These are phyloP conservation scores for Pholiota microspora DNA, from an alignment of 768 basidiomycete genomes.

Conservation along the genomic window DNA sequence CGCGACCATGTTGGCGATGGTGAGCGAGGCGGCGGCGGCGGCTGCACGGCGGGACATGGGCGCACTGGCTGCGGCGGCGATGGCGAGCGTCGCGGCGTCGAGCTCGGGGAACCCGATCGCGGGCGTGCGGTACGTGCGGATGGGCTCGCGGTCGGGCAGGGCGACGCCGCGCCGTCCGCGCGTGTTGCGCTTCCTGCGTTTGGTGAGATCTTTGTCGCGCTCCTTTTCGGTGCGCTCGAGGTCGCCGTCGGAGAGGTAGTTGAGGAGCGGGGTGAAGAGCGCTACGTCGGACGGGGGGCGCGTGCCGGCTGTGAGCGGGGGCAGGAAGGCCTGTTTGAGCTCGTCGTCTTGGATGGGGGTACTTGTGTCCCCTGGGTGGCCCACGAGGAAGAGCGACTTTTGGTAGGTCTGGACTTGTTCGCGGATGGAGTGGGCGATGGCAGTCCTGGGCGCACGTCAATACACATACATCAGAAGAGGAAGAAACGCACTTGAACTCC, in stretches of 20 bases:
- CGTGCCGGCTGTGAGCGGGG: constrained; percentile 67
- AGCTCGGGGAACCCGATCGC: constrained; percentile 83
- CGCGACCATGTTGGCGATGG: constrained; percentile 91
- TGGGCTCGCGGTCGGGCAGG: constrained; percentile 90
- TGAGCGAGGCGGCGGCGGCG: constrained; percentile 77
- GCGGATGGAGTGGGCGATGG: constrained; percentile 92
- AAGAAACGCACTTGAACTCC: constrained; percentile 78
- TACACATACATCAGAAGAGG: not conserved
- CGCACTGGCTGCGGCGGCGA: constrained; percentile 61
- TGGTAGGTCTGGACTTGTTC: constrained; percentile 93
- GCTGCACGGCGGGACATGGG: constrained; percentile 80
- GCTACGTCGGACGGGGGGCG: constrained; percentile 77
- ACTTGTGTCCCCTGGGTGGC: constrained; percentile 80
- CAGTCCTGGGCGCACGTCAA: constrained; percentile 55
- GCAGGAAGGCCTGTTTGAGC: constrained; percentile 84
- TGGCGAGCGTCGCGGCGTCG: constrained; percentile 66
- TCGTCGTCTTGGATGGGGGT: constrained; percentile 90
- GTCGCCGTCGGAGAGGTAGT: constrained; percentile 85
- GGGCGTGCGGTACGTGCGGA: constrained; percentile 88
- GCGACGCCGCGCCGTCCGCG: constrained; percentile 77
- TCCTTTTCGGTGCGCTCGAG: constrained; percentile 89
- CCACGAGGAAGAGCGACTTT: constrained; percentile 87
- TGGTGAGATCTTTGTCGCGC: constrained; percentile 88
- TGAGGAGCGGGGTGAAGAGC: constrained; percentile 85
- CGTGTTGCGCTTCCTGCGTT: constrained; percentile 81